Conservation (phyloP, 371 early-diverging fungal genomes). For the Rhizopus sp. region DNA sequence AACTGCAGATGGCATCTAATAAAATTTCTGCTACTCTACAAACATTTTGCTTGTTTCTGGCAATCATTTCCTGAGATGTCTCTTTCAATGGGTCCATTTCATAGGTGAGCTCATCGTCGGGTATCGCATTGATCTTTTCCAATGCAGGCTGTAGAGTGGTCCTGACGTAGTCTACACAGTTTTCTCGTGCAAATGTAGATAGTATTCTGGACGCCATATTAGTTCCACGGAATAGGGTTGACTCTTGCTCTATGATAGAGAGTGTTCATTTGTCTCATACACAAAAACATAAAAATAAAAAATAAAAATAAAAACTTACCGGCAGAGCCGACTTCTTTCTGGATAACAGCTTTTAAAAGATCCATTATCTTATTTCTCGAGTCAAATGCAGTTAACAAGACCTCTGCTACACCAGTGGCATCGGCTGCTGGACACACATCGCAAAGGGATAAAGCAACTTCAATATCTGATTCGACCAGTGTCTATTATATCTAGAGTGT, state of each 20-base stretch:
- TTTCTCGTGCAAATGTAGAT: conserved; percentile 72
- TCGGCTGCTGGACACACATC: conserved; percentile 82
- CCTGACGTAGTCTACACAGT: conserved; percentile 78
- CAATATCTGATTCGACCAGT: conserved; percentile 64
- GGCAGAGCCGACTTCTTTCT: conserved; percentile 76
- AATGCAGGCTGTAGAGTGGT: conserved; percentile 78
- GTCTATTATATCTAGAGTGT: conserved; percentile 23
- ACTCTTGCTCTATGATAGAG: conserved; percentile 57
- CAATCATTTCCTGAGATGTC: conserved; percentile 51
- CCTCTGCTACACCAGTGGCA: conserved; percentile 73
- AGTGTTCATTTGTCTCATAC: not conserved
- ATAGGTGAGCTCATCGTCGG: conserved; percentile 46
- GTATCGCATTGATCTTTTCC: conserved; percentile 40
- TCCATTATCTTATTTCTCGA: conserved; percentile 63
- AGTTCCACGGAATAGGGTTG: conserved; percentile 88
- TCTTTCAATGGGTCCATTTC: conserved; percentile 85
- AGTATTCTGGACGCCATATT: conserved; percentile 83
- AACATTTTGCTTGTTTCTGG: conserved; percentile 75
- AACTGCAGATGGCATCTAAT: conserved; percentile 79
- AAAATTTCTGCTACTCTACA: conserved; percentile 70
- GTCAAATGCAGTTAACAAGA: conserved; percentile 78
- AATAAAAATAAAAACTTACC: conserved; percentile 33
- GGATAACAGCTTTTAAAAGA: conserved; percentile 75
- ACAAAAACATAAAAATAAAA: not conserved
- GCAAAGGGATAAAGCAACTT: conserved; percentile 76